Evolutionary conservation across 2,329 filamentous ascomycete species (phyloP), one percentile per base, ranked within the genome.

Genomic region (Phyllosticta paracitricarpa): DNA sequence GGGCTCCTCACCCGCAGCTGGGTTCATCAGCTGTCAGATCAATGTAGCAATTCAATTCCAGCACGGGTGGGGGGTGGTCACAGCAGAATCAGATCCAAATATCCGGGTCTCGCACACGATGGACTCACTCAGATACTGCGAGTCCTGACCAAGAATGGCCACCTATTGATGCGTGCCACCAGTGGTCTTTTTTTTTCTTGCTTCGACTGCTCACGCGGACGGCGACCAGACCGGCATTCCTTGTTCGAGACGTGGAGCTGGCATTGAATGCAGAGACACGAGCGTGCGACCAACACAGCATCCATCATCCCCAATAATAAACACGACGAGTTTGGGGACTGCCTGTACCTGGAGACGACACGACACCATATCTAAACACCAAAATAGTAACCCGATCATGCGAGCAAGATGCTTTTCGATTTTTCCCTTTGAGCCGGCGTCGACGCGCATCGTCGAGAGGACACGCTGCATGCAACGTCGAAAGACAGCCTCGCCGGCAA

Each of bases 1-100:
- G 25, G 28, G 58, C 57, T 51, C 51, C 57, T 12, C 51, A 17
- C 51, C 57, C 51, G 51, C 58, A 35, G 58, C 58, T 19, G 55
- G 58, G 54, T 51, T 59, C 58, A 59, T 55, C 58, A 55, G 58
- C 58, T 59, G 58, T 55, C 58, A 59, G 58, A 30, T 30, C 28
- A 30, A 30, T 30, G 28, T 30, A 30, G 28, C 28, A 30, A 30
- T 30, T 30, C 28, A 30, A 30, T 30, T 30, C 28, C 28, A 30
- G 28, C 28, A 30, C 28, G 28, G 28, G 28, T 7, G 28, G 28
- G 28, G 28, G 28, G 19, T 30, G 28, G 28, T 30, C 28, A 30
- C 28, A 7, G 4, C 28, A 30, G 28, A 30, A 30, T 30, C 28
- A 30, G 6, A 8, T 7, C 28, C 28, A 30, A 30, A 7, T 30